Base-by-base conservation (phyloP, 257 asterid species). In the Echium plantagineum region DNA sequence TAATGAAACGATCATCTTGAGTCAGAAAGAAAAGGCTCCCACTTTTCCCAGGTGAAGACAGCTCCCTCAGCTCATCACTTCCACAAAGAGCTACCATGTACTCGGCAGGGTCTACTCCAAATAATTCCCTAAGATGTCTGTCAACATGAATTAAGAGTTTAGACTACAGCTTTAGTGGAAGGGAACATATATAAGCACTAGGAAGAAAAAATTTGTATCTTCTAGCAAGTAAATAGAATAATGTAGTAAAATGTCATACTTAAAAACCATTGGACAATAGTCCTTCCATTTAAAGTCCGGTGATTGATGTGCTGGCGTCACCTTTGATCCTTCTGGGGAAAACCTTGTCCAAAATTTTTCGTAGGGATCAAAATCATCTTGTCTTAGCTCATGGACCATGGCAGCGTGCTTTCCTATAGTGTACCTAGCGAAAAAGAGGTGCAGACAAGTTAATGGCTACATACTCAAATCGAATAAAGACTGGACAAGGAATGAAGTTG, bases 41-140 rank as follows among this genome's bases (percentile, higher is more conserved):
- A 72, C 77, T 72, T 65, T 72, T 72, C 52, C 77, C 74, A 28
- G 77, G 68, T 28, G 77, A 72, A 32, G 74, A 68, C 9, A 68
- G 67, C 60, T 67, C 68, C 58, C 74, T 63, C 51, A 72, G 71
- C 31, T 74, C 77, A 48, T 72, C 70, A 26, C 58, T 63, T 56
- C 71, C 73, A 68, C 77, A 72, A 0, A 72, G 61, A 49, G 77
- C 73, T 64, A 60, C 28, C 71, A 72, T 68, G 63, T 72, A 72
- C 1, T 72, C 74, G 9, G 77, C 74, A 21, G 77, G 73, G 69
- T 72, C 70, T 48, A 64, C 20, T 62, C 63, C 63, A 51, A 67
- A 67, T 57, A 72, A 52, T 55, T 72, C 70, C 66, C 77, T 63
- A 22, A 71, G 70, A 21, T 21, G 55, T 30, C 75, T 71, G 67